Percentiles rank a stretch among this genome's conserved stretches.
Evolutionary conservation across 768 basidiomycete genomes (phyloP).

Genomic region (Mycena floridula): DNA sequence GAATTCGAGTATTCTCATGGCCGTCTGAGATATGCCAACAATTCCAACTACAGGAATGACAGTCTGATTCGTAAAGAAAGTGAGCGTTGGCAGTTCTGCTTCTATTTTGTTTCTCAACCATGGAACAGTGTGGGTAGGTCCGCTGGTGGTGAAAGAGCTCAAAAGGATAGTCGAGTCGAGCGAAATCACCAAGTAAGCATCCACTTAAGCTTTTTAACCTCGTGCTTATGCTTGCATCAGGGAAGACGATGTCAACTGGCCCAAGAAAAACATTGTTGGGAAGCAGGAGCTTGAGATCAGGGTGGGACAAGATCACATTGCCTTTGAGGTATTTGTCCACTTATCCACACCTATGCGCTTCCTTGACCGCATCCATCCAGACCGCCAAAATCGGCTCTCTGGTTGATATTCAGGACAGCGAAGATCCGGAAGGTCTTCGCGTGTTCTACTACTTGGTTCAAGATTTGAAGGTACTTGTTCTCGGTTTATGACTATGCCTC

Average conservation of each 20-base stretch:
- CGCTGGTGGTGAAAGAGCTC: slow-evolving; percentile 88
- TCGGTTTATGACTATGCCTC: not conserved
- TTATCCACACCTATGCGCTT: not conserved
- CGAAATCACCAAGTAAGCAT: slow-evolving; percentile 85
- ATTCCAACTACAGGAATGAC: slow-evolving; percentile 98
- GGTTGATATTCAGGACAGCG: slow-evolving; percentile 94
- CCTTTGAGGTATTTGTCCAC: slow-evolving; percentile 73
- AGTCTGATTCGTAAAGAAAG: slow-evolving; percentile 65
- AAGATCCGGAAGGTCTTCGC: slow-evolving; percentile 94
- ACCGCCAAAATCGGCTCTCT: slow-evolving; percentile 97
- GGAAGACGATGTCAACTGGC: slow-evolving; percentile 98
- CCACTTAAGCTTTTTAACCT: not conserved
- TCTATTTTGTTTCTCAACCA: not conserved
- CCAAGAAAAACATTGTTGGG: slow-evolving; percentile 97
- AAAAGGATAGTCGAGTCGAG: slow-evolving; percentile 90
- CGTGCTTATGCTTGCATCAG: slow-evolving; percentile 32
- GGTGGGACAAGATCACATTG: slow-evolving; percentile 90
- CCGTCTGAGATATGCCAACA: slow-evolving; percentile 95
- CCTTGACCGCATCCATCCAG: slow-evolving; percentile 33
- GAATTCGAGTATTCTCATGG: slow-evolving; percentile 99
- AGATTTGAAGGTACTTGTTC: slow-evolving; percentile 75
- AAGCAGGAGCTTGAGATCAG: slow-evolving; percentile 98
- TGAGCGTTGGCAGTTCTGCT: not conserved
- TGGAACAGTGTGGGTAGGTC: slow-evolving; percentile 84
- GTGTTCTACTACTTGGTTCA: slow-evolving; percentile 99